Evolutionary conservation across 148 eudicot genomes (phyloP), one percentile per base, ranked within the genome.

Genomic region (Silene latifolia): DNA sequence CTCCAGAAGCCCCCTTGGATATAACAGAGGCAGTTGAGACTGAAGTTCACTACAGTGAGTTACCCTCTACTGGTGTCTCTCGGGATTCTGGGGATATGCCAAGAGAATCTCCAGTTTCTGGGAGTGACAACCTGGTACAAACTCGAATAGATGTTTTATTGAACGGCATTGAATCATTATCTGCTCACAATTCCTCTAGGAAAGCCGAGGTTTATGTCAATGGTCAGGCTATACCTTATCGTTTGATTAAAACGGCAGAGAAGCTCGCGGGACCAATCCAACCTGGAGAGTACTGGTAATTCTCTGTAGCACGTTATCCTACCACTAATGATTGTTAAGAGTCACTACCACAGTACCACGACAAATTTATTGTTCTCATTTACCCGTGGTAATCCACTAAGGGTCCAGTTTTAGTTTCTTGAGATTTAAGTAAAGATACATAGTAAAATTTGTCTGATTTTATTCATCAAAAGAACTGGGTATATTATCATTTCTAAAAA

Each of bases 221-320:
- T 76, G 96, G 97, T 56, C 88, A 85, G 53, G 86, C 74, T 19
- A 76, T 94, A 81, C 72, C 88, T 21, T 78, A 75, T 64, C 88
- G 85, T 63, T 69, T 57, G 35, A 83, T 87, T 5, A 85, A 79
- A 80, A 86, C 76, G 82, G 97, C 97, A 18, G 96, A 92, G 79
- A 90, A 89, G 81, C 62, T 87, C 35, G 96, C 97, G 69, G 98
- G 97, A 64, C 81, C 88, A 5, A 92, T 94, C 74, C 82, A 87
- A 74, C 90, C 93, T 24, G 98, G 98, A 81, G 85, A 82, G 4
- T 94, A 92, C 81, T 94, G 98, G 98, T 94, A 80, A 79, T 74
- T 84, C 27, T 69, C 62, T 69, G 27, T 18, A 18, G 4, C 76
- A 7, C 32, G 51, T 60, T 72, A 23, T 24, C 19, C 51, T 42